These are phyloP conservation scores for Backusella morwellensis DNA, from an alignment of 192 early-diverging fungal genomes.

Conservation along the genomic window DNA sequence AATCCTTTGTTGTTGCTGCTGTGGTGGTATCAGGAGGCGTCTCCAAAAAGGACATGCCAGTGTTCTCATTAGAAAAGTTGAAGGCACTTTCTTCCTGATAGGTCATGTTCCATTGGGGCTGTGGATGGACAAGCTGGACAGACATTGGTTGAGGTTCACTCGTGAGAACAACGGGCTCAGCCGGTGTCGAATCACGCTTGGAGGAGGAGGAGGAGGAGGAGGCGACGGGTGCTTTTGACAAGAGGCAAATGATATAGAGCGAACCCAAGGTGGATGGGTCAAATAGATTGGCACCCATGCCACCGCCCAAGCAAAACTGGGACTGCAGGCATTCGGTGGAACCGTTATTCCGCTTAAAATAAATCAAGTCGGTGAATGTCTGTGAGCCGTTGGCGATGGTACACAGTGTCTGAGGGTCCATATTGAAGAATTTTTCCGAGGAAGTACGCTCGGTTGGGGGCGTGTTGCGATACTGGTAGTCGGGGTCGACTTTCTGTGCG, in stretches of 20 bases:
- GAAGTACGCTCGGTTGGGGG: slow-evolving; percentile 22
- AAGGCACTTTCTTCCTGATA: neutral
- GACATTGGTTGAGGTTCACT: neutral
- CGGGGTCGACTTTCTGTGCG: slow-evolving; percentile 19
- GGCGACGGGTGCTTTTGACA: neutral
- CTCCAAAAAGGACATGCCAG: neutral
- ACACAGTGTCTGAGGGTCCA: slow-evolving; percentile 16
- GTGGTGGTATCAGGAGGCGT: neutral
- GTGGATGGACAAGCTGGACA: neutral
- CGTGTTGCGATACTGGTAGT: slow-evolving; percentile 7
- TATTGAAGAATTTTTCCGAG: slow-evolving; percentile 31
- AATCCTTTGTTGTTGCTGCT: neutral
- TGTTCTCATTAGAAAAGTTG: neutral
- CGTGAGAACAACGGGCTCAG: neutral
- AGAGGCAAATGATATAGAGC: slow-evolving; percentile 41
- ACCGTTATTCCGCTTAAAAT: slow-evolving; percentile 41
- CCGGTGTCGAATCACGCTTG: neutral
- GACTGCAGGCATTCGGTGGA: slow-evolving; percentile 40
- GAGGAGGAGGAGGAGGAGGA: neutral
- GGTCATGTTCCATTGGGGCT: neutral
- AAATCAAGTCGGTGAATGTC: slow-evolving; percentile 44
- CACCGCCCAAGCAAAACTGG: slow-evolving; percentile 52
- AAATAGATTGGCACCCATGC: slow-evolving; percentile 47
- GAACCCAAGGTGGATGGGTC: slow-evolving; percentile 40
- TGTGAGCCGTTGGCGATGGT: slow-evolving; percentile 38